Evolutionary conservation across 768 basidiomycete genomes (phyloP).

Genomic region (Gloeophyllum trabeum): DNA sequence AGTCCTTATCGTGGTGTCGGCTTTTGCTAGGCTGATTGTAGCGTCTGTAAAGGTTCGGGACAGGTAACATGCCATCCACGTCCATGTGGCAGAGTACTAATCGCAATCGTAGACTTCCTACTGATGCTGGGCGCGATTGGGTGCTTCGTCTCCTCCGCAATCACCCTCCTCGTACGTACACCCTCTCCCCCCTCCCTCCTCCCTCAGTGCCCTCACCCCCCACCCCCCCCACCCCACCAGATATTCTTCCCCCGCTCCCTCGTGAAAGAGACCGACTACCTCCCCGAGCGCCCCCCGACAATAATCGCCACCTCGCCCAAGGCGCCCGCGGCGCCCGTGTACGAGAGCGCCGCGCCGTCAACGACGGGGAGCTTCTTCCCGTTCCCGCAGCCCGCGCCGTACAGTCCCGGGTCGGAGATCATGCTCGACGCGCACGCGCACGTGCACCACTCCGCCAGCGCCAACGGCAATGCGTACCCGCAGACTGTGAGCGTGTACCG

Average conservation of each 20-base stretch:
- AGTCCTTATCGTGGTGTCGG: constrained; percentile 23
- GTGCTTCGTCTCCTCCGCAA: constrained; percentile 68
- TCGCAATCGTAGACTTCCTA: constrained; percentile 41
- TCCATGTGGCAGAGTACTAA: not conserved
- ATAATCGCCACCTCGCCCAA: no score
- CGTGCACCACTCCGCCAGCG: no score
- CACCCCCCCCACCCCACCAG: constrained; percentile 19
- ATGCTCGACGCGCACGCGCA: constrained; percentile 2
- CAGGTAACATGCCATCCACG: not conserved
- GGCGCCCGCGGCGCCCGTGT: no score
- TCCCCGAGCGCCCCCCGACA: constrained; percentile 23
- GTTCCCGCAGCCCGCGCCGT: not conserved
- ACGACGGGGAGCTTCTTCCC: not conserved
- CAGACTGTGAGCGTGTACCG: no score
- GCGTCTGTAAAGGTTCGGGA: constrained; percentile 1
- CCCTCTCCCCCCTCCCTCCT: not conserved
- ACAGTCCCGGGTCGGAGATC: constrained; percentile 2
- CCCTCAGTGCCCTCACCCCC: not conserved
- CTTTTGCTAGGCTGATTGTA: no score
- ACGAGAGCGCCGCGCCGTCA: not conserved
- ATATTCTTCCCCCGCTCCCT: constrained; percentile 75
- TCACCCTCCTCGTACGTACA: constrained; percentile 60
- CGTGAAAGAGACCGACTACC: constrained; percentile 52
- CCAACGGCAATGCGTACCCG: no score
- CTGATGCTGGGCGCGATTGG: constrained; percentile 65